Percentiles rank a stretch among this genome's conserved stretches.
Conservation (phyloP, 192 early-diverging fungal genomes). For the Backusella westeae region DNA sequence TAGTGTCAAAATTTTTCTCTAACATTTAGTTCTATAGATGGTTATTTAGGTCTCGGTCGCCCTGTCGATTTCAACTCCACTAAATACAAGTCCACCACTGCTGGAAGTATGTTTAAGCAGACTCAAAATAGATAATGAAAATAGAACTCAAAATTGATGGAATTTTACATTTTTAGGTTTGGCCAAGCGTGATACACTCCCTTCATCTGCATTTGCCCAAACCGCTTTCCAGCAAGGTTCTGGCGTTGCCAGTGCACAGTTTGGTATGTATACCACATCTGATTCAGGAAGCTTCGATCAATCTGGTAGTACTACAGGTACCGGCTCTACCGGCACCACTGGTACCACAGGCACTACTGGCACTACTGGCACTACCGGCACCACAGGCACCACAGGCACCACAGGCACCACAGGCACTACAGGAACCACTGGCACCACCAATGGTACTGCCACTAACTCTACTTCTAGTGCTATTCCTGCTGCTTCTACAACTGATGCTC, state of each 20-base stretch:
- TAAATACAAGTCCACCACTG: slow-evolving; percentile 9
- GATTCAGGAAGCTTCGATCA: slow-evolving; percentile 9
- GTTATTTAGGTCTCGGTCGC: slow-evolving; percentile 37
- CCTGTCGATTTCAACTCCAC: slow-evolving; percentile 29
- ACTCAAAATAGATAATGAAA: background rate
- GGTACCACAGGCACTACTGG: background rate
- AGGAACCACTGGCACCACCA: background rate
- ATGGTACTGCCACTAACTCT: background rate
- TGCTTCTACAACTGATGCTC: background rate
- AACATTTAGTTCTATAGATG: slow-evolving; percentile 16
- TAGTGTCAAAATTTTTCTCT: background rate
- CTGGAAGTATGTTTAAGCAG: background rate
- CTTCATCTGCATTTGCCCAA: slow-evolving; percentile 18
- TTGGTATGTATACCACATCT: slow-evolving; percentile 31
- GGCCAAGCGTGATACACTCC: slow-evolving; percentile 15
- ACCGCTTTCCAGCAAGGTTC: slow-evolving; percentile 27
- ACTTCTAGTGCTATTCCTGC: background rate
- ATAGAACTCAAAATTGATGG: too few species aligned
- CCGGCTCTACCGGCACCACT: background rate
- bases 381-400: background rate
- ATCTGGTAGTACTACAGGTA: background rate
- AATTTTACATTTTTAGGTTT: slow-evolving; percentile 9
- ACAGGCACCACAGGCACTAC: background rate
- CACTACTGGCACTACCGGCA: background rate
- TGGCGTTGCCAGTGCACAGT: slow-evolving; percentile 26